phyloP scores from a whole-genome alignment of 164 flowering plant genomes.

The Vitis riparia region DNA sequence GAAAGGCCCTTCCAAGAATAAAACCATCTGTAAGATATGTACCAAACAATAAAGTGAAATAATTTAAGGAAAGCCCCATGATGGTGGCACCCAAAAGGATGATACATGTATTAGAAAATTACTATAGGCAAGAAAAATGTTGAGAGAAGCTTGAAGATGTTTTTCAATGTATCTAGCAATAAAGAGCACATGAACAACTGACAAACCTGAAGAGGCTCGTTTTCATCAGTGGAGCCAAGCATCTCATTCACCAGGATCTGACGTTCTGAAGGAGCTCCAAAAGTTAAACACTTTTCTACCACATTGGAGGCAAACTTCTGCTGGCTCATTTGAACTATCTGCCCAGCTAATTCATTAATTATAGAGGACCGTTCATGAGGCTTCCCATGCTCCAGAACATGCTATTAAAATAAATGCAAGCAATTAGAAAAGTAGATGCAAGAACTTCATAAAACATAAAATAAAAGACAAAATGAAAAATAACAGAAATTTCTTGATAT shows the following conservation, averaged over 20 bases:
- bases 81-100: background rate
- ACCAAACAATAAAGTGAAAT: background rate
- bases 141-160: background rate
- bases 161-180: background rate
- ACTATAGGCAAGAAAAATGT: background rate
- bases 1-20: too few relatives aligned
- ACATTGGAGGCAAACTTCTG: constrained; percentile 95
- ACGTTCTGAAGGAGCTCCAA: constrained; percentile 70
- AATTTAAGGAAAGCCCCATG: background rate
- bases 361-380: constrained; percentile 79
- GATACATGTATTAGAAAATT: background rate
- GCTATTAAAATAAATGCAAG: constrained; percentile 42
- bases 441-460: background rate
- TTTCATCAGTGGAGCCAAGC: constrained; percentile 85
- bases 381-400: constrained; percentile 92
- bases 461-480: background rate
- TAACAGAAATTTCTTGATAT: background rate
- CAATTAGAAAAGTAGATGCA: background rate
- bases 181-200: background rate
- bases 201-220: constrained; percentile 91
- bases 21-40: background rate
- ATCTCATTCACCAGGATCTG: constrained; percentile 76
- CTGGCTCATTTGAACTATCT: constrained; percentile 92
- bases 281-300: constrained; percentile 79
- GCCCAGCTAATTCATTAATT: constrained; percentile 63